Evolutionary conservation across 768 basidiomycete species (phyloP).

Genomic region (Krasilnikovozyma curviuscula): DNA sequence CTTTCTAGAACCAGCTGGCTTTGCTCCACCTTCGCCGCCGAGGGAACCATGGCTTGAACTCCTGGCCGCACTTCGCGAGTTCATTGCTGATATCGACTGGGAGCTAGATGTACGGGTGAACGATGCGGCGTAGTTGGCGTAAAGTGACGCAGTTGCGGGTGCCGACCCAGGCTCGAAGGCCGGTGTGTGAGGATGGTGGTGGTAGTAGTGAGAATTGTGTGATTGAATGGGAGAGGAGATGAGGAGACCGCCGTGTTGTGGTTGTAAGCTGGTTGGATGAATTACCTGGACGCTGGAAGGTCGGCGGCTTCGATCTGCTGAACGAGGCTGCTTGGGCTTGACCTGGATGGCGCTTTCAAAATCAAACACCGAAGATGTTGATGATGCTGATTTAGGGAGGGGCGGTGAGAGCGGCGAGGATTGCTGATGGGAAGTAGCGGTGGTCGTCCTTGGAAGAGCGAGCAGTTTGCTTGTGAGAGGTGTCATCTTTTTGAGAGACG

Average conservation of each 20-base stretch:
- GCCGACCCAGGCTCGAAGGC: conserved; percentile 10
- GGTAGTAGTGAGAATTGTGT: too few species aligned
- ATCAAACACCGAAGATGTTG: background rate
- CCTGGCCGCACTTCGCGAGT: too few species aligned
- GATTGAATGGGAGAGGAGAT: too few species aligned
- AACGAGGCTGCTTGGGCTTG: background rate
- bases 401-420: background rate
- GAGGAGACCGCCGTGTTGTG: background rate
- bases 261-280: too few species aligned
- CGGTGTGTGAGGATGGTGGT: too few species aligned
- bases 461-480: background rate
- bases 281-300: too few species aligned
- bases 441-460: background rate
- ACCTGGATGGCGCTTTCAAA: background rate
- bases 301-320: background rate
- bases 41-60: too few species aligned
- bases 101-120: conserved; percentile 4
- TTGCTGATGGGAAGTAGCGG: conserved; percentile 1
- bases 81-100: conserved; percentile 2
- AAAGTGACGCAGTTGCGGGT: conserved; percentile 3
- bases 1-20: too few species aligned
- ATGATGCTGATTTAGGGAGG: background rate
- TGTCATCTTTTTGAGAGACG: conserved; percentile 5
- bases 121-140: conserved; percentile 4
- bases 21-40: too few species aligned